These are phyloP conservation scores for Solanum habrochaites DNA, from an alignment of 257 asterid species.

Conservation along the genomic window DNA sequence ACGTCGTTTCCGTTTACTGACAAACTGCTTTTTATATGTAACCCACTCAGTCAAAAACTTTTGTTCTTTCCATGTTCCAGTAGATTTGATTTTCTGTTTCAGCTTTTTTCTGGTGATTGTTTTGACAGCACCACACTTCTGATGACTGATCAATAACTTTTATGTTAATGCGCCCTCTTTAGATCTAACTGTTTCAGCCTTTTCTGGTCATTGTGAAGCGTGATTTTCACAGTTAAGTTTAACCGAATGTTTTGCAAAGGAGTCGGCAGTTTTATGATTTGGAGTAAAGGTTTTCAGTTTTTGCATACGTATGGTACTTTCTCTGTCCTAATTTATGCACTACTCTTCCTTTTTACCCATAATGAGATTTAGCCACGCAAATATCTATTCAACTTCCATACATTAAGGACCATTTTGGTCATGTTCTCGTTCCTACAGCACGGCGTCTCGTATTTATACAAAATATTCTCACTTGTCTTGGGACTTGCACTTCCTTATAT, in stretches of 20 bases:
- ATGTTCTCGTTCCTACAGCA: background rate
- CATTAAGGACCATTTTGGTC: background rate
- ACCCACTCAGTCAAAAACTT: background rate
- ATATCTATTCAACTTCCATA: background rate
- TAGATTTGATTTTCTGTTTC: background rate
- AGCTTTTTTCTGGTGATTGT: background rate
- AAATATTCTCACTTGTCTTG: background rate
- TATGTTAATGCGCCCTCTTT: background rate
- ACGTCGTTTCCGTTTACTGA: background rate
- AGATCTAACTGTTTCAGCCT: background rate
- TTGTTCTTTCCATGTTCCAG: background rate
- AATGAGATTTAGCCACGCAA: background rate
- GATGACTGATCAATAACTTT: background rate
- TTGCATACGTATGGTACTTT: background rate
- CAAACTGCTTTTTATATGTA: background rate
- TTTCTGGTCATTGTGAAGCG: background rate
- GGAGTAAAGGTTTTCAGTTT: background rate
- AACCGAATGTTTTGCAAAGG: background rate
- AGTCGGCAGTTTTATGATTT: background rate
- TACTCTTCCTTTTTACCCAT: background rate
- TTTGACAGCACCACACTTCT: background rate
- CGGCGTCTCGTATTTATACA: background rate
- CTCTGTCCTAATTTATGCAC: background rate
- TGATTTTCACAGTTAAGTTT: background rate
- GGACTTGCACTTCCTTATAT: background rate